Conservation (phyloP, 164 flowering plant species). For the Nymphaea colorata region DNA sequence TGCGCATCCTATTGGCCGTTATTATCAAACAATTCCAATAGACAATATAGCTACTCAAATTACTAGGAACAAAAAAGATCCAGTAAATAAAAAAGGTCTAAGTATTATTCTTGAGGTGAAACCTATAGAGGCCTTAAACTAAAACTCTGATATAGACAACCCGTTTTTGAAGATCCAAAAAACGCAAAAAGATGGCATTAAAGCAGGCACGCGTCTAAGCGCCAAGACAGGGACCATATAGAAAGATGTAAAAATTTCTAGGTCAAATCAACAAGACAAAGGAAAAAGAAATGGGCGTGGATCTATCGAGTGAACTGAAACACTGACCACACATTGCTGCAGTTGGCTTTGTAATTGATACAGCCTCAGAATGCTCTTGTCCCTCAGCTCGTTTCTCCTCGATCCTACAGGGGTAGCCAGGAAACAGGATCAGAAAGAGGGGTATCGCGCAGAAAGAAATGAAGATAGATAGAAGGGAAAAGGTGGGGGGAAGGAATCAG, state of each 20-base stretch:
- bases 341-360: constrained; percentile 58
- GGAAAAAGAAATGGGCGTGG: background rate
- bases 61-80: too few relatives aligned
- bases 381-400: constrained; percentile 12
- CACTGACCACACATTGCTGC: constrained; percentile 80
- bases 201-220: too few relatives aligned
- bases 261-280: background rate
- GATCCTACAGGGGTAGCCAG: constrained; percentile 19
- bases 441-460: background rate
- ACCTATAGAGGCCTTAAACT: too few relatives aligned
- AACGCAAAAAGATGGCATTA: too few relatives aligned
- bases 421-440: background rate
- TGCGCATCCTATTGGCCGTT: too few relatives aligned
- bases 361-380: constrained; percentile 29
- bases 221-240: background rate
- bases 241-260: background rate
- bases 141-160: too few relatives aligned
- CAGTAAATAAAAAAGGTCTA: too few relatives aligned
- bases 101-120: too few relatives aligned
- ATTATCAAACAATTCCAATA: too few relatives aligned
- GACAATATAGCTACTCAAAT: too few relatives aligned
- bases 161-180: too few relatives aligned
- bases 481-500: background rate
- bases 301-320: background rate
- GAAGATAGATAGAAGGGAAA: background rate